A percentile compares a stretch with the other conserved stretches of the same genome.
Evolutionary conservation across 2,329 filamentous ascomycete species (phyloP).

Genomic region (Alternaria sp.): DNA sequence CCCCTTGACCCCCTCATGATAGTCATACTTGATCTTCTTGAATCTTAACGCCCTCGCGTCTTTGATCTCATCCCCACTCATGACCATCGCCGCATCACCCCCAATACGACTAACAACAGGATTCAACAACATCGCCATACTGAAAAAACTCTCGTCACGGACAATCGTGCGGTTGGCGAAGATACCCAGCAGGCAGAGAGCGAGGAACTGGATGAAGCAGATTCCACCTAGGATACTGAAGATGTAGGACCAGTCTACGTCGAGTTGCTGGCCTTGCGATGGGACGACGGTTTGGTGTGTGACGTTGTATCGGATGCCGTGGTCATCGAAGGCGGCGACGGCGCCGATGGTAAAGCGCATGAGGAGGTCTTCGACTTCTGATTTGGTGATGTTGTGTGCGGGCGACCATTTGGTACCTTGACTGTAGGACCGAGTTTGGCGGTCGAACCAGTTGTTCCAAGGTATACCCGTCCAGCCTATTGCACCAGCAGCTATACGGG

Average conservation of each 20-base stretch:
- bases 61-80: conserved; percentile 42
- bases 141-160: conserved; percentile 41
- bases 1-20: conserved; percentile 31
- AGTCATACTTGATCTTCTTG: conserved; percentile 42
- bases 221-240: conserved; percentile 13
- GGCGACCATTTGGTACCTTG: conserved; percentile 38
- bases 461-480: conserved; percentile 42
- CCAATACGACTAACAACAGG: conserved; percentile 37
- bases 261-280: conserved; percentile 34
- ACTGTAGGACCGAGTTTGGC: conserved; percentile 29
- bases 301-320: conserved; percentile 35
- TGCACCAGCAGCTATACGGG: conserved; percentile 37
- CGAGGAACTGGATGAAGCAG: conserved; percentile 32
- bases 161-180: conserved; percentile 42
- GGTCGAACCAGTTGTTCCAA: conserved; percentile 13
- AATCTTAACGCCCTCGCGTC: conserved; percentile 27
- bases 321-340: conserved; percentile 44
- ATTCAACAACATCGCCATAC: conserved; percentile 40
- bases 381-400: neutral
- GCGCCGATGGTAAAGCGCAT: conserved; percentile 40
- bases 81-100: conserved; percentile 24
- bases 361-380: conserved; percentile 30
- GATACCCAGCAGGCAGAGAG: neutral
- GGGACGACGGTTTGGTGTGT: conserved; percentile 11
- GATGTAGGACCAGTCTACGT: conserved; percentile 39